A percentile compares a stretch with the other conserved stretches of the same genome.
phyloP scores from a whole-genome alignment of 2,329 filamentous ascomycete species.

The Alternaria brassicae region DNA sequence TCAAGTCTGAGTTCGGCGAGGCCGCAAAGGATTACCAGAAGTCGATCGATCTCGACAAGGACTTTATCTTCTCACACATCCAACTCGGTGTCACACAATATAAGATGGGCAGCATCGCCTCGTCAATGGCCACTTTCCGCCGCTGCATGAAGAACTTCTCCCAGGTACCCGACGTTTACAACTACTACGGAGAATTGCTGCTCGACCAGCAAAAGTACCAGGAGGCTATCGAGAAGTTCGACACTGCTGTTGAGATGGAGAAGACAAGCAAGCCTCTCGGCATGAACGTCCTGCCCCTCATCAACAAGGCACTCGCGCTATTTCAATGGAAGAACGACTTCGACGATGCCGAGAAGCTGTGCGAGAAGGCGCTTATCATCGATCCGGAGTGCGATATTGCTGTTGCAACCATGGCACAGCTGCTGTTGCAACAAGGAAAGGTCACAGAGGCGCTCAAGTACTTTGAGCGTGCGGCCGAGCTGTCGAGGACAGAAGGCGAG shows the following conservation, averaged over 20 bases:
- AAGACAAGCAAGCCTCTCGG: slow-evolving; percentile 90
- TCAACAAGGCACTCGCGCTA: slow-evolving; percentile 96
- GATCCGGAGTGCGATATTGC: slow-evolving; percentile 99
- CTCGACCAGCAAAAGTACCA: slow-evolving; percentile 95
- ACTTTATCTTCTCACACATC: slow-evolving; percentile 99
- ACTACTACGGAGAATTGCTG: slow-evolving; percentile 97
- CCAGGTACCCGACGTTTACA: slow-evolving; percentile 96
- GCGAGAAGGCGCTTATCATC: slow-evolving; percentile 96
- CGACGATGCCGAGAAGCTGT: slow-evolving; percentile 90
- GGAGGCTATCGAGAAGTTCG: slow-evolving; percentile 97
- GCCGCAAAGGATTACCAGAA: slow-evolving; percentile 99
- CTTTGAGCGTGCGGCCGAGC: slow-evolving; percentile 94
- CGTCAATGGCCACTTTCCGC: slow-evolving; percentile 97
- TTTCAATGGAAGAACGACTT: slow-evolving; percentile 99
- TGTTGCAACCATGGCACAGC: slow-evolving; percentile 97
- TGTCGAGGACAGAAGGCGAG: slow-evolving; percentile 92
- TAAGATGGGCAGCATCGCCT: slow-evolving; percentile 98
- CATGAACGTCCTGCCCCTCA: slow-evolving; percentile 96
- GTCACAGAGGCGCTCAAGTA: slow-evolving; percentile 94
- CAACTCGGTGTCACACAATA: slow-evolving; percentile 99
- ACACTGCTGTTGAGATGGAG: slow-evolving; percentile 98
- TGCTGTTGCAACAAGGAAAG: slow-evolving; percentile 96
- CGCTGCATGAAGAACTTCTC: slow-evolving; percentile 98
- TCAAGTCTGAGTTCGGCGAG: slow-evolving; percentile 89
- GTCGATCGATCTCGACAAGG: slow-evolving; percentile 93